phyloP scores from a whole-genome alignment of 2,329 filamentous ascomycete species.

The Mariannaea elegans region DNA sequence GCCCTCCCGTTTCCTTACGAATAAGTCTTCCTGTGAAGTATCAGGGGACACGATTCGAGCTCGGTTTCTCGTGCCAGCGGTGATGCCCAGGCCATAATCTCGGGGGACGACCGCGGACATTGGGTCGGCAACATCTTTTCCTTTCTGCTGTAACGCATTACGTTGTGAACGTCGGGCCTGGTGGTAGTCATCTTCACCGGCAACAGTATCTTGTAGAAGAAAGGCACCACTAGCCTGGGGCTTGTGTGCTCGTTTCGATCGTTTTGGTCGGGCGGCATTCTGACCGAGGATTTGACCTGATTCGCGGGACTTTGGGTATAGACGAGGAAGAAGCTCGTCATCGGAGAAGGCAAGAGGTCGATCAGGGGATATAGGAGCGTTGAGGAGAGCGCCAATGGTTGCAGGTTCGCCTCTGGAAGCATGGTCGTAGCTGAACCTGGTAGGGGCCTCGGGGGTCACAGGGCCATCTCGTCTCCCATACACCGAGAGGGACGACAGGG shows the following conservation, averaged over 20 bases:
- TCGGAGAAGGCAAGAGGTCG: constrained; percentile 41
- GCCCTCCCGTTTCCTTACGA: constrained; percentile 33
- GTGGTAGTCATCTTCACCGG: constrained; percentile 43
- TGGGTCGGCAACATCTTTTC: constrained; percentile 30
- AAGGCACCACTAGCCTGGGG: constrained; percentile 60
- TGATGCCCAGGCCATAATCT: constrained; percentile 35
- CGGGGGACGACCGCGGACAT: constrained; percentile 23
- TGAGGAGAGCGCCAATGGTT: constrained; percentile 37
- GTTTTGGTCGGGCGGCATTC: constrained; percentile 36
- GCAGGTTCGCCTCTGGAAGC: constrained; percentile 36
- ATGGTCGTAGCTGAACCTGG: constrained; percentile 40
- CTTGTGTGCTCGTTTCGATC: constrained; percentile 49
- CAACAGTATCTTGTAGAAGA: constrained; percentile 56
- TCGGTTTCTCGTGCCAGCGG: constrained; percentile 23
- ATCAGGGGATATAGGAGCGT: constrained; percentile 34
- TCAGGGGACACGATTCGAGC: constrained; percentile 39
- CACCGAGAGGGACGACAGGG: constrained; percentile 33
- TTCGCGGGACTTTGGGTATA: constrained; percentile 30
- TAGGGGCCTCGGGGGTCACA: constrained; percentile 37
- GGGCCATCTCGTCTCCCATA: constrained; percentile 39
- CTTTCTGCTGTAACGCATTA: constrained; percentile 34
- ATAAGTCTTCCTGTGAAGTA: constrained; percentile 39
- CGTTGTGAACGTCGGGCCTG: constrained; percentile 41
- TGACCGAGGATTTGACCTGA: constrained; percentile 26
- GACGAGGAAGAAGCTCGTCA: constrained; percentile 39